Base-by-base conservation (phyloP, 345 rosid genomes). In the Kernera saxatilis region DNA sequence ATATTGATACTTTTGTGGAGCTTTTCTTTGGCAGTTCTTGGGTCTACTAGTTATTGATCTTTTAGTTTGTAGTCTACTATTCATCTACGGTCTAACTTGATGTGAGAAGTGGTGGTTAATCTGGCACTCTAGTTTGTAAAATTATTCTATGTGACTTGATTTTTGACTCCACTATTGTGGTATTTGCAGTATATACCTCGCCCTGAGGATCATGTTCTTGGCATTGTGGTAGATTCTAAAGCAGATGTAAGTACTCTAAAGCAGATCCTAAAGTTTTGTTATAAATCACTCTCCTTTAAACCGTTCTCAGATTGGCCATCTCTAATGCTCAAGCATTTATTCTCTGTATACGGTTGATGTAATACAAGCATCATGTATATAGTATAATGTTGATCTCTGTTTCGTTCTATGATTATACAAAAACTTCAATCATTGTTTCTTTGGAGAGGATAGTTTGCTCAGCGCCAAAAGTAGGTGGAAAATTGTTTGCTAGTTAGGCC, bases 201-300 rank as follows among this genome's bases (percentile, higher is more conserved):
- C 43, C 74, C 58, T 39, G 96, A 84, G 69, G 96, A 92, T 71
- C 68, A 79, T 13, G 79, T 89, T 71, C 91, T 92, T 78, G 98
- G 93, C 68, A 85, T 92, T 10, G 92, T 89, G 57, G 90, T 86
- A 3, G 96, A 91, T 77, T 72, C 79, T 60, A 92, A 71, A 84
- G 77, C 88, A 57, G 98, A 89, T 58, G 98, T 92, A 86, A 89
- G 96, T 44, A 41, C 33, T 39, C 49, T 18, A 32, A 44, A 7
- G 22, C 11, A 7, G 12, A 55, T 17, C 26, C 61, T 55, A 10
- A 30, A 17, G 9, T 17, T 54, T 30, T 54, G 39, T 15, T 17
- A 54, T 37, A 53, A 19, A 52, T 53, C 29, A 13, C 30, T 53
- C 11, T 54, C 2, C 36, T 8, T 54, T 54, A 8, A n/a, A n/a